These are phyloP conservation scores for Rosa hybrid DNA, from an alignment of 331 rosid species.

Conservation along the genomic window DNA sequence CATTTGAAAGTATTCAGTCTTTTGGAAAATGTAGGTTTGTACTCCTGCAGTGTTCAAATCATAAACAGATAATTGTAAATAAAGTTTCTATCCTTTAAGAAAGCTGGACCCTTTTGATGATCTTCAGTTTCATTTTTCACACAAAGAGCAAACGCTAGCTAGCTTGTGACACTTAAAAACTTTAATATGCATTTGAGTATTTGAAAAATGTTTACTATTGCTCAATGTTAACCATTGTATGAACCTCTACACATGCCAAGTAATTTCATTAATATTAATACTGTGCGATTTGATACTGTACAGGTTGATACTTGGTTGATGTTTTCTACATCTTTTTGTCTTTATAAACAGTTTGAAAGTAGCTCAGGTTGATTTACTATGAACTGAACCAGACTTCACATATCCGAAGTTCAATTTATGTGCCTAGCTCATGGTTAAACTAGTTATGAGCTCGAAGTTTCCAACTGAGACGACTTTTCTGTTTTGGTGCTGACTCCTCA, in stretches of 20 bases:
- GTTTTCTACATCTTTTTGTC: not conserved
- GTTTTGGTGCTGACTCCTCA: no score
- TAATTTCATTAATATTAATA: not conserved
- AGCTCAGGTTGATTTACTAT: not conserved
- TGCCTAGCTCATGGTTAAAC: no score
- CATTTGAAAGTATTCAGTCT: constrained; percentile 10
- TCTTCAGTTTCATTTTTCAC: not conserved
- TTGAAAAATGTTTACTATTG: not conserved
- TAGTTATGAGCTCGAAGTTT: no score
- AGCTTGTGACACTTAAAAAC: not conserved
- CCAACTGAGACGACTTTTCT: no score
- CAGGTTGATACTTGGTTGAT: not conserved
- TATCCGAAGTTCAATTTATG: not conserved
- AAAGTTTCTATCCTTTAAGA: not conserved
- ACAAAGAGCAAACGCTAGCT: not conserved
- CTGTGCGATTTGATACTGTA: not conserved
- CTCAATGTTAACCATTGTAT: not conserved
- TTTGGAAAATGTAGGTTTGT: not conserved
- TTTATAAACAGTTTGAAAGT: not conserved
- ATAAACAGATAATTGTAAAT: not conserved
- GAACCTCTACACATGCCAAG: not conserved
- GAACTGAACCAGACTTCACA: not conserved
- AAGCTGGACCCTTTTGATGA: not conserved
- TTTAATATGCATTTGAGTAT: not conserved
- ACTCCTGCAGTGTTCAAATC: not conserved